Evolutionary conservation across 805 yeast genomes (phyloP), one percentile per base, ranked within the genome.

Genomic region (Saccharomyces cerevisiae): DNA sequence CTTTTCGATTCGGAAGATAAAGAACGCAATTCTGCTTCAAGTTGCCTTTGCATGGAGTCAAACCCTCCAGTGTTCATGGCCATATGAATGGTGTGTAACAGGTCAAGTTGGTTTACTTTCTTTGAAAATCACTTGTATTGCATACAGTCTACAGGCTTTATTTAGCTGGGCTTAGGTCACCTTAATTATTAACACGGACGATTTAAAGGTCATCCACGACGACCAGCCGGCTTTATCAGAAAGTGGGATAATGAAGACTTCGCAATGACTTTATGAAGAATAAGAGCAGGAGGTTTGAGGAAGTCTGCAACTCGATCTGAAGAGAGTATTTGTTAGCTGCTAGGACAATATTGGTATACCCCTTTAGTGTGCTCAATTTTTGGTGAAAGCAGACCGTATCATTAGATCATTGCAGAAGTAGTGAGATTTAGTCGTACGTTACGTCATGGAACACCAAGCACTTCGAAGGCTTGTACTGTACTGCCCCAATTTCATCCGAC

Each of bases 1-100:
- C 96, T 75, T 67, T 82, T 84, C 9, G 94, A 76, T 60, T 89
- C 96, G 1, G 84, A 70, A 3, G 83, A 73, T 52, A 92, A 73
- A 29, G 72, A 74, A 10, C 77, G 70, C 58, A 90, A 73, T 63
- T 89, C 97, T 0, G 78, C 59, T 10, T 72, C 68, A 52, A 89
- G 52, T 51, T 65, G 67, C 47, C 63, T 63, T 41, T 61, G 57
- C 49, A 67, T 56, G 24, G 53, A 52, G 22, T 51, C 54, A 49
- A 61, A 67, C 30, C 60, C 61, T 9, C 54, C 53, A 22, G 58
- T 51, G 6, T 57, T 52, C 36, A 60, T 59, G 52, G 63, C 57
- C 57, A 55, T 56, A 27, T 17, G 8, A 8, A 17, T 17, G 43
- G 24, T 36, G 17, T 17, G 22, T 13, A 36, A 17, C 43, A 17